Evolutionary conservation across 768 basidiomycete genomes (phyloP), one percentile per base, ranked within the genome.

Genomic region (Cystofilobasidium bisporidii): DNA sequence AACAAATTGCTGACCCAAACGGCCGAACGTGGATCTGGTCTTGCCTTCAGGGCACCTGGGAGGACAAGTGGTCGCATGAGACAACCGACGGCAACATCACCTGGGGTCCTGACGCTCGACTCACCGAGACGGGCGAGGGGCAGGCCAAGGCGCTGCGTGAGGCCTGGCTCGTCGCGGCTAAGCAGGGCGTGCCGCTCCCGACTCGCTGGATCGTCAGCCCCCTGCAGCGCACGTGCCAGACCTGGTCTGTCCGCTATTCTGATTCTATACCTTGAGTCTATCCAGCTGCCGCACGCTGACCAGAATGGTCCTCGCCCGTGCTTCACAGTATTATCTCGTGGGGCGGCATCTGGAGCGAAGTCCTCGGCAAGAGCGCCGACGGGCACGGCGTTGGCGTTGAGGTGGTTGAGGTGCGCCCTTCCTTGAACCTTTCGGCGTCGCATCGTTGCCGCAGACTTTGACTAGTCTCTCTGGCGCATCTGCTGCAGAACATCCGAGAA

Each of bases 161-260:
- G 40, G 60, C 60, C 6, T 61, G 60, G 60, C 17, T 61, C 30
- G 18, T 3, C n/a, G 60, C 60, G 6, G 40, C 60, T 22, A 26
- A 28, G 40, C 41, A 61, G 26, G 60, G 60, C 40, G 40, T 61
- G 24, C 60, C 60, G 28, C 30, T 61, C 4, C 60, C 60, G 22
- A 40, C 60, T 24, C n/a, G 60, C 9, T 61, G 60, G 60, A 17
- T 61, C 60, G n/a, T 26, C 41, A 24, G n/a, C 24, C 60, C 60
- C 24, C 45, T 61, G 33, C 60, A 61, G 38, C n/a, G 60, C 18
- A 43, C 60, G 22, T 43, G 40, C 12, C 60, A 61, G 40, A 61
- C 60, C 28, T 61, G 60, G n/a, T 43, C 3, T 9, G 50, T 10
- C 24, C 11, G 11, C 50, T n/a, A n/a, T n/a, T n/a, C n/a, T n/a